These are phyloP conservation scores for Trichoderma brevicompactum DNA, from an alignment of 2,329 filamentous ascomycete species.

Conservation along the genomic window DNA sequence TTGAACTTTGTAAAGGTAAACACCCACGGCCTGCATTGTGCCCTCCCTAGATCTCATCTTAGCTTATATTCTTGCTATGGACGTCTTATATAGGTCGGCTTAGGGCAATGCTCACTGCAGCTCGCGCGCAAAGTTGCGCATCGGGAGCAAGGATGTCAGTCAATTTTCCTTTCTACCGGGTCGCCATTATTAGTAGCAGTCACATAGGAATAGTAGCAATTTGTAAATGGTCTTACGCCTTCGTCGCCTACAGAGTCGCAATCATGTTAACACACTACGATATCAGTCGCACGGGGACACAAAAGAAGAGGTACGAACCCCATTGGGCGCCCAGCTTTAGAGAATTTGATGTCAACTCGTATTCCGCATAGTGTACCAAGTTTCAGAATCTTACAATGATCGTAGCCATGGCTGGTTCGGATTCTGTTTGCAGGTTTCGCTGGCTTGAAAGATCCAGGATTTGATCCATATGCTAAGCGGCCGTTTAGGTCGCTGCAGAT, in stretches of 20 bases:
- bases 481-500: conserved; percentile 21
- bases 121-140: conserved; percentile 42
- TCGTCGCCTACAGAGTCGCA: conserved; percentile 42
- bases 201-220: conserved; percentile 28
- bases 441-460: conserved; percentile 15
- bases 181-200: conserved; percentile 31
- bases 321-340: conserved; percentile 43
- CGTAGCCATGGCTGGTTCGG: conserved; percentile 19
- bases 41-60: conserved; percentile 38
- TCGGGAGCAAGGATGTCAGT: conserved; percentile 42
- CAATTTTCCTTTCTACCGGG: conserved; percentile 44
- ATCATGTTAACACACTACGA: conserved; percentile 33
- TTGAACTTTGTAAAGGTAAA: conserved; percentile 26
- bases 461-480: conserved; percentile 17
- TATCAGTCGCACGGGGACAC: conserved; percentile 31
- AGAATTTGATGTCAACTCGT: conserved; percentile 1
- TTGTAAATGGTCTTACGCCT: conserved; percentile 36
- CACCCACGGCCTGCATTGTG: conserved; percentile 36
- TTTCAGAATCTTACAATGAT: conserved; percentile 21
- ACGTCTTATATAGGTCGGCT: conserved; percentile 28
- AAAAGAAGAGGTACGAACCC: conserved; percentile 39
- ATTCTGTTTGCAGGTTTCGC: conserved; percentile 3
- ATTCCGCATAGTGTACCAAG: neutral
- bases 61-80: conserved; percentile 28
- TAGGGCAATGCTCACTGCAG: conserved; percentile 39